phyloP scores from a whole-genome alignment of 495 filamentous ascomycete species.

The Apiosordaria backusii region DNA sequence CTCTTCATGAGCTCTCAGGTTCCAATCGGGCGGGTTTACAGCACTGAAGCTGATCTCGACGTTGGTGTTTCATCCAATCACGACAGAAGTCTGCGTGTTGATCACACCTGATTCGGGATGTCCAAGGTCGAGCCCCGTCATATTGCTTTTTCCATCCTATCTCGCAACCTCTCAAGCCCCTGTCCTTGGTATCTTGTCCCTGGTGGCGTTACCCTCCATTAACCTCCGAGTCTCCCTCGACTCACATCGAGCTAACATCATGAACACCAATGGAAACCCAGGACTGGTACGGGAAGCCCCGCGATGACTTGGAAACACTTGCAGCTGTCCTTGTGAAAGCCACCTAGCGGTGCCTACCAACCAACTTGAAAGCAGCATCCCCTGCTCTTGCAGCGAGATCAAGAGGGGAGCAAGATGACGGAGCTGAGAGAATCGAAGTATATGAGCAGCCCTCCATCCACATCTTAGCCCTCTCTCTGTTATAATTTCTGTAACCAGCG shows the following conservation, averaged over 20 bases:
- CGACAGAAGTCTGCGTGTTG: neutral
- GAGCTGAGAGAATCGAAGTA: neutral
- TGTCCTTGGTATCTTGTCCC: neutral
- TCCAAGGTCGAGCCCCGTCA: neutral
- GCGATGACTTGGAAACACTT: neutral
- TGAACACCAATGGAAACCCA: neutral
- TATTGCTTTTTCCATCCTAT: neutral
- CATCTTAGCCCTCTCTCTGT: neutral
- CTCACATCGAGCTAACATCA: neutral
- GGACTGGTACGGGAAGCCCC: neutral
- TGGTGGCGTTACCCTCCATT: neutral
- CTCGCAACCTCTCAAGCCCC: neutral
- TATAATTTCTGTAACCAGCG: neutral
- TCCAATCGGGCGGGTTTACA: neutral
- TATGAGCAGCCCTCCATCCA: neutral
- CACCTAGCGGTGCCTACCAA: neutral
- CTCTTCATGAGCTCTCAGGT: neutral
- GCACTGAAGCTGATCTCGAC: neutral
- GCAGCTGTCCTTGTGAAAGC: neutral
- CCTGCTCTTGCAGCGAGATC: neutral
- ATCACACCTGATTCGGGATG: constrained; percentile 1
- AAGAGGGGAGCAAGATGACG: neutral
- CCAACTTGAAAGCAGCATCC: neutral
- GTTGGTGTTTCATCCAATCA: neutral
- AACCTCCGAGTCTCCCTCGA: neutral